Base-by-base conservation (phyloP, 495 filamentous ascomycete genomes). In the Trichoderma virens region DNA sequence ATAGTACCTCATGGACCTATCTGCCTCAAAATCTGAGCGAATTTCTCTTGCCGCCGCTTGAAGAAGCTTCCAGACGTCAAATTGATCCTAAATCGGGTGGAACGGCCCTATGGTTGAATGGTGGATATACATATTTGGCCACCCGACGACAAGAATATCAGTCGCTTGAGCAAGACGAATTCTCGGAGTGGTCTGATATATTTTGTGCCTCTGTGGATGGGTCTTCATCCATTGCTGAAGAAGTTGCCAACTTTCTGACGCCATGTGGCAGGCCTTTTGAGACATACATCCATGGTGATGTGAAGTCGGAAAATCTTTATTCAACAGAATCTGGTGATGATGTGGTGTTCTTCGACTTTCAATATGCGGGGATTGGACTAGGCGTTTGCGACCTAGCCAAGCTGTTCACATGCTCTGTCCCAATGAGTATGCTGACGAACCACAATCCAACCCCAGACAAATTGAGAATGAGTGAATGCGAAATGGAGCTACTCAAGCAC, bases 321-420 rank as follows among this genome's bases (percentile, higher is more conserved):
- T 70, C 73, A 2, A 73, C 63, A 1, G 61, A 60, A 6, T 43
- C 64, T 20, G 73, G 74, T 3, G 45, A 69, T n/a, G 65, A 68
- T 16, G 78, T 76, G 20, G 78, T 76, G 16, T 73, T 81, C 62
- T 81, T 76, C 59, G 79, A 82, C 61, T 82, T 81, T 47, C 78
- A 82, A 65, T 81, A 80, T 60, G 72, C 75, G 0, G 79, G 79
- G 2, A 62, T 75, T 5, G 78, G 79, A 14, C 51, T 80, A 0
- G 79, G 79, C 1, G 79, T 74, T 20, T 75, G 76, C 63, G 79
- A 80, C 65, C 67, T 81, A 5, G 78, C 74, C n/a, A 80, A 81
- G 67, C 69, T 81, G 38, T 72, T 81, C 25, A 74, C 72, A 8
- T 74, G 72, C 51, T 74, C 72, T 5, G 70, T 74, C 9, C 72